Evolutionary conservation across 495 filamentous ascomycete genomes (phyloP), one percentile per base, ranked within the genome.

Genomic region (Terfezia boudieri): DNA sequence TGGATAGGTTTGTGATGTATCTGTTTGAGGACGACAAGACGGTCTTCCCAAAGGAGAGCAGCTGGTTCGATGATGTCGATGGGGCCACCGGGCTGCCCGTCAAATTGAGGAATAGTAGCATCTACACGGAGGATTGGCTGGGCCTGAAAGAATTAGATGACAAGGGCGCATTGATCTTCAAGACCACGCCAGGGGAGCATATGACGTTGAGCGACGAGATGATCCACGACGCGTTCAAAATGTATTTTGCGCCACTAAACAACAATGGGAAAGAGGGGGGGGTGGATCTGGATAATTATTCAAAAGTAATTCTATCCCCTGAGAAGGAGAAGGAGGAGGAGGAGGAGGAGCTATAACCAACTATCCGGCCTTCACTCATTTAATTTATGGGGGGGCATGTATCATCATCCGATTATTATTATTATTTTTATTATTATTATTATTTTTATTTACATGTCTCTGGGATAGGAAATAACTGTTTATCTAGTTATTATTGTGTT

Each of bases 111-210:
- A 74, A 92, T n/a, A 70, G 84, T 55, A 68, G 66, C 54, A 66
- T 95, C 35, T 96, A 94, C 64, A 76, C 74, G 61, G 84, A 95
- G 70, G 90, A 99, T 70, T 99, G 90, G 90, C 60, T 99, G 20
- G 90, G 90, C 1, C 68, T 99, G 69, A 83, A 75, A 68, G 69
- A 68, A 60, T 68, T 99, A 62, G 92, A 92, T 69, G 71, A 83
- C 67, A 78, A 82, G 69, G 84, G 79, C 2, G 81, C 76, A 20
- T 68, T 99, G 57, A 75, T 80, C 51, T 94, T 94, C 68, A 69
- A 75, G 68, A 74, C 71, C 5, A 67, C 74, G 1, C 72, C 78
- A 8, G 90, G 90, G 2, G 70, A 73, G 10, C 90, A 99, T 71
- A 96, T 99, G 92, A 66, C 78, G 55, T 62, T 99, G 60, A 69